Evolutionary conservation across 306 rosid genomes (phyloP), one percentile per base, ranked within the genome.

Genomic region (Quercus engelmannii): DNA sequence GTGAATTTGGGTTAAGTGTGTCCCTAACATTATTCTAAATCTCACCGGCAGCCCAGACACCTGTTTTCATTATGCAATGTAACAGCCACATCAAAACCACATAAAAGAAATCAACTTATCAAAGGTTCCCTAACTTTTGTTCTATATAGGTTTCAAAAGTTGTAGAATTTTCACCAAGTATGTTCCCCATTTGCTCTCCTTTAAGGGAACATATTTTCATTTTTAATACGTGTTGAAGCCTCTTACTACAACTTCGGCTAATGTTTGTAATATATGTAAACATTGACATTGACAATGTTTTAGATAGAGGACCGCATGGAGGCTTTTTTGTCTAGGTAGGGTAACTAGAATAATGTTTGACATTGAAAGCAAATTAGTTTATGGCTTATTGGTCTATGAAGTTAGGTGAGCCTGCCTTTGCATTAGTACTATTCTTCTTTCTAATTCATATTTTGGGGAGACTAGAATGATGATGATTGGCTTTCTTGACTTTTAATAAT

Each of bases 181-280:
- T 87, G 90, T 73, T 65, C 78, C 79, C 73, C 20, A 56, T 19
- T 35, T 80, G 85, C 65, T 70, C 17, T 79, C 58, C 62, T 78
- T 82, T 74, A 58, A 63, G 87, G 90, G 81, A 54, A 82, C 90
- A 73, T 41, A 23, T 52, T 6, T 20, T 74, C 75, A 67, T 82
- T 63, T 74, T 76, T 68, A 73, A 71, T 74, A 57, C 57, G 52
- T 30, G 70, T 51, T 31, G 64, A 69, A 70, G 70, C 55, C 73
- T 64, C 70, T 43, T 17, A 61, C 79, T 35, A 35, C 73, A 26
- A 15, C 23, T 31, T 35, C 55, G 21, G 69, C 80, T 57, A 51
- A 57, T 35, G 21, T 62, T 54, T 41, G 11, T n/a, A 63, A 30
- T 18, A 19, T 57, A 56, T 10, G 73, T 35, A 41, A 41, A 81